phyloP scores from a whole-genome alignment of 129 eudicot species.

The Heracleum sosnowskyi region DNA sequence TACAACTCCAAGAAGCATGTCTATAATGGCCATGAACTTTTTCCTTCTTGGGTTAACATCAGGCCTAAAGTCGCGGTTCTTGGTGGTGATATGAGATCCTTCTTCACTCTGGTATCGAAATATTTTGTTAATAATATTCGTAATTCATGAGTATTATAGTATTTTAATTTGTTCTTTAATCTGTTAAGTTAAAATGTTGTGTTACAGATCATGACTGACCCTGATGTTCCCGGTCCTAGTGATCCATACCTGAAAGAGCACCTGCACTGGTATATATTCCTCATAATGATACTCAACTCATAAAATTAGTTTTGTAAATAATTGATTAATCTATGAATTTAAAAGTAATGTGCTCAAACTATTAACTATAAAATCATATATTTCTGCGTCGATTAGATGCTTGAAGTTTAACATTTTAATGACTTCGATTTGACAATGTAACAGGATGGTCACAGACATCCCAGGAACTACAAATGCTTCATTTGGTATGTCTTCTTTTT shows the following conservation, averaged over 20 bases:
- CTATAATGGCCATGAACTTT: conserved; percentile 89
- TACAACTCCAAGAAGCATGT: conserved; percentile 77
- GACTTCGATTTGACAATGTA: conserved; percentile 8
- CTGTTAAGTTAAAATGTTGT: neutral
- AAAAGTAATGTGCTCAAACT: neutral
- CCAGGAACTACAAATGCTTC: conserved; percentile 90
- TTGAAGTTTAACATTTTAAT: neutral
- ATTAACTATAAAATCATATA: neutral
- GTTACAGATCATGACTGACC: conserved; percentile 80
- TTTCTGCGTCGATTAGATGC: neutral
- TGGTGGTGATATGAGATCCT: conserved; percentile 87
- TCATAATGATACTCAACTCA: neutral
- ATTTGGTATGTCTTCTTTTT: conserved; percentile 42
- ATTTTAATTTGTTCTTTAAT: neutral
- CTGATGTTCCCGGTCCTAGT: conserved; percentile 99
- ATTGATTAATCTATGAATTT: neutral
- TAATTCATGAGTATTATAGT: neutral
- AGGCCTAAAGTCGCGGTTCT: conserved; percentile 88
- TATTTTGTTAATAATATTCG: no score
- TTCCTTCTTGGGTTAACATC: conserved; percentile 68
- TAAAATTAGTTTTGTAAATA: neutral
- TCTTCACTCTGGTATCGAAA: conserved; percentile 67
- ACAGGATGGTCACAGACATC: conserved; percentile 83
- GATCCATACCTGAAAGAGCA: conserved; percentile 97
- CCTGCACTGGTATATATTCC: conserved; percentile 74